Evolutionary conservation across 371 early-diverging fungal genomes (phyloP), one percentile per base, ranked within the genome.

Genomic region (Mortierella sp.): DNA sequence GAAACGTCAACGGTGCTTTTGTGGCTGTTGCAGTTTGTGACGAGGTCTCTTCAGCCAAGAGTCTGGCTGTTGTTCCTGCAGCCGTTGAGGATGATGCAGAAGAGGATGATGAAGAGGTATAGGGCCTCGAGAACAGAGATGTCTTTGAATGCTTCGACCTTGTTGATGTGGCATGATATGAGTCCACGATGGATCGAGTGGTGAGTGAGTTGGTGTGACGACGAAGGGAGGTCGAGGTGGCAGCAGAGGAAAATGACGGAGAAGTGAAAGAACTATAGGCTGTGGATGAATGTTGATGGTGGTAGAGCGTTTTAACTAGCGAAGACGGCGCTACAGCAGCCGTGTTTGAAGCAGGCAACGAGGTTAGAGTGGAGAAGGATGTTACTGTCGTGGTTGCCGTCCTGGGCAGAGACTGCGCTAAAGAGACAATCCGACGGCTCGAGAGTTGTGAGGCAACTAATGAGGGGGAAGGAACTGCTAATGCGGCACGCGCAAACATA

Each of bases 1-100:
- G 73, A 23, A 62, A 62, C 28, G 67, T 46, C 43, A 72, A 28
- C 6, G 67, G 73, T 0, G 49, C 28, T 26, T 42, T 46, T 4
- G 53, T 5, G 6, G 55, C 30, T 23, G 56, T 6, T 15, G 57
- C 23, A 15, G 50, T 23, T n/a, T 28, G 11, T 43, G 58, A 6
- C 26, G 59, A 43, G 8, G 63, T 50, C 6, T 56, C 57, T n/a
- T 63, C 63, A 0, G 49, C 52, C 64, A 63, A 17, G 52, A 63
- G 27, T 46, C 58, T 52, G 21, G 64, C 52, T 5, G 70, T 46
- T n/a, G 57, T 34, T 27, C 50, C 27, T 21, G 57, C 19, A 9
- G 62, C 37, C 14, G 62, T 32, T 4, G 71, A 34, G 0, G 71
- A 53, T 6, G 64, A 44, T 2, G 56, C n/a, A 17, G 66, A 27